phyloP scores from a whole-genome alignment of 1,284 basidiomycete genomes.

The Earliella scabrosa region DNA sequence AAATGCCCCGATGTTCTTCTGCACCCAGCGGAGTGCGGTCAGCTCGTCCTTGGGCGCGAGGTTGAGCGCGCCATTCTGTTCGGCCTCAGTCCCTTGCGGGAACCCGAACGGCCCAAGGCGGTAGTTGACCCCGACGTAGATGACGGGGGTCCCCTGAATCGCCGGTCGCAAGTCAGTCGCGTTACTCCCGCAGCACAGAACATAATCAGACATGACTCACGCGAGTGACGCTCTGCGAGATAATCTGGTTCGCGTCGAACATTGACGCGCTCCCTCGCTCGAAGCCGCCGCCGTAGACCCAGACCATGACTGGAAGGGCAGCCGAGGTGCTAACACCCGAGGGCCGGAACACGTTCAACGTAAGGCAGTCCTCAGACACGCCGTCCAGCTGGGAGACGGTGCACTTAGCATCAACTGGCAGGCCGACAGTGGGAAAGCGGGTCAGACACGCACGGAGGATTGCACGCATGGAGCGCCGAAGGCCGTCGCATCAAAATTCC shows the following conservation, averaged over 20 bases:
- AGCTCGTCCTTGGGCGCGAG: slow-evolving; percentile 49
- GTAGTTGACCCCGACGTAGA: slow-evolving; percentile 62
- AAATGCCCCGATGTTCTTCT: slow-evolving; percentile 48
- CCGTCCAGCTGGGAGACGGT: background rate
- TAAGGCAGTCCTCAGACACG: slow-evolving; percentile 48
- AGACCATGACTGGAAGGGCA: slow-evolving; percentile 43
- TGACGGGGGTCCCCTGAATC: slow-evolving; percentile 51
- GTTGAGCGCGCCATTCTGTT: slow-evolving; percentile 42
- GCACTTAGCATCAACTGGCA: background rate
- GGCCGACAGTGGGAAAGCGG: background rate
- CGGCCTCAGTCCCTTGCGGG: slow-evolving; percentile 50
- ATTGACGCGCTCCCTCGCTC: slow-evolving; percentile 23
- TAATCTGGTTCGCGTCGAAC: slow-evolving; percentile 47
- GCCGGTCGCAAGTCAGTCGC: too few species aligned
- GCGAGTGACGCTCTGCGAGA: slow-evolving; percentile 48
- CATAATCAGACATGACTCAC: too few species aligned
- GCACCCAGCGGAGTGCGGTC: slow-evolving; percentile 52
- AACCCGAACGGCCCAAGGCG: slow-evolving; percentile 54
- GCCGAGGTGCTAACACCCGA: slow-evolving; percentile 31
- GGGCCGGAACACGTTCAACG: slow-evolving; percentile 50
- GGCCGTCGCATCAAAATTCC: slow-evolving; percentile 23
- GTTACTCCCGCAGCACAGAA: too few species aligned
- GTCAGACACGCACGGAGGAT: background rate
- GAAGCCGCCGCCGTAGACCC: slow-evolving; percentile 35
- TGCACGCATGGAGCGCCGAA: slow-evolving; percentile 27